Evolutionary conservation across 768 basidiomycete genomes (phyloP), one percentile per base, ranked within the genome.

Genomic region (Leucosporidium yakuticum): DNA sequence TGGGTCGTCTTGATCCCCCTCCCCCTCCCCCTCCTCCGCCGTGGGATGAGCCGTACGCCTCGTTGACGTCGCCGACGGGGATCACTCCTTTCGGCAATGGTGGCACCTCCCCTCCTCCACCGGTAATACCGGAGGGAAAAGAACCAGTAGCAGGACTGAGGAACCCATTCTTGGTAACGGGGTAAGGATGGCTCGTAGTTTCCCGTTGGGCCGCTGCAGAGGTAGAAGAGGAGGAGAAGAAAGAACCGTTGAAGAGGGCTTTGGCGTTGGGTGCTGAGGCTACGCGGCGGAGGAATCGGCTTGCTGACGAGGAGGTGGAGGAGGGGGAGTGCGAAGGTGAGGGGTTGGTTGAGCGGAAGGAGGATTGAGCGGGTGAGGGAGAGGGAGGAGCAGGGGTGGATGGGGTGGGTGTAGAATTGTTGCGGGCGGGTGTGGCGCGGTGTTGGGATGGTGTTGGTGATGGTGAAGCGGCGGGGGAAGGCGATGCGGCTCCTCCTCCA

Each of bases 261-360:
- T 97, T 98, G 44, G 93, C 88, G 77, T 97, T 99, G 4, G 95
- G 95, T 4, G 96, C 94, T 14, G 92, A 96, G 5, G 94, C 92
- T 57, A 98, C 95, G 59, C 95, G 87, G 62, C 95, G 88, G 36
- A 98, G 87, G 80, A 97, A 93, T 47, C 94, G 87, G 58, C 47
- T 47, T 20, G 29, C 25, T 0, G 67, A 68, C 4, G 67, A 27
- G 1, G 12, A 21, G 11, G 50, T 31, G 23, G 44, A 15, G 2
- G 4, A 50, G 7, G 39, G n/a, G 11, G 62, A 49, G 31, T 36
- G 59, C 15, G 63, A 60, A 4, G 56, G 58, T 25, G 39, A 12
- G 58, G n/a, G 39, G 6, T 14, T 11, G 36, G 2, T 12, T 27
- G 32, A 65, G 14, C 66, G 54, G 57, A 65, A 65, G 7, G 56